Evolutionary conservation across 768 basidiomycete species (phyloP), one percentile per base, ranked within the genome.

Genomic region (Roridomyces roridus): DNA sequence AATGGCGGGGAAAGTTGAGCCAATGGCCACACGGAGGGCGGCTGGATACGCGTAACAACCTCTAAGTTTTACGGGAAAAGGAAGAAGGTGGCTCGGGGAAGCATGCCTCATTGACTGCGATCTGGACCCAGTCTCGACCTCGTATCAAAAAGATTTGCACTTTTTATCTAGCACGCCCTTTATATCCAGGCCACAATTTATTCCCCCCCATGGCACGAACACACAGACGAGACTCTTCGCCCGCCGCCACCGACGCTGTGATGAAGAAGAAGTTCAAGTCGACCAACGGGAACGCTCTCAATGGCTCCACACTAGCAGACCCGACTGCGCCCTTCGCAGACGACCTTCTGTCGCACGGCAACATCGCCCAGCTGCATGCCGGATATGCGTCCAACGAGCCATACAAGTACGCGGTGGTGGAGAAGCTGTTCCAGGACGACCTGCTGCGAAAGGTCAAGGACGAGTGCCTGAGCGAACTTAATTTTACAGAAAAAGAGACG

Each of bases 401-500:
- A 0, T 98, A 88, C 83, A 91, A 89, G 72, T 87, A 96, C 74
- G 86, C 85, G 17, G 79, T 92, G 46, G 81, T 97, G 51, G 85
- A 89, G 46, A 84, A 87, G 64, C 80, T 98, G 18, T 91, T 98
- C 72, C 86, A 89, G 65, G 89, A 95, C 63, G 88, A 88, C 7
- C 80, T 98, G 24, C 80, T 98, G 28, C 78, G 80, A 65, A 81
- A 82, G 28, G 94, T 94, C 57, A 90, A 92, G 74, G 88, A 94
- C 65, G 94, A 96, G 71, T 92, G 91, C 64, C 72, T 91, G 51
- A 74, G 77, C 46, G 85, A 94, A 67, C 82, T 96, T 58, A 87
- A 80, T 70, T 94, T 96, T 70, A 83, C 89, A 4, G 88, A 94
- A 77, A 98, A 97, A 76, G 92, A 98, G 80, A 98, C 96, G 3